Base-by-base conservation (phyloP, 2,329 filamentous ascomycete genomes). In the Aspergillus eucalypticola region DNA sequence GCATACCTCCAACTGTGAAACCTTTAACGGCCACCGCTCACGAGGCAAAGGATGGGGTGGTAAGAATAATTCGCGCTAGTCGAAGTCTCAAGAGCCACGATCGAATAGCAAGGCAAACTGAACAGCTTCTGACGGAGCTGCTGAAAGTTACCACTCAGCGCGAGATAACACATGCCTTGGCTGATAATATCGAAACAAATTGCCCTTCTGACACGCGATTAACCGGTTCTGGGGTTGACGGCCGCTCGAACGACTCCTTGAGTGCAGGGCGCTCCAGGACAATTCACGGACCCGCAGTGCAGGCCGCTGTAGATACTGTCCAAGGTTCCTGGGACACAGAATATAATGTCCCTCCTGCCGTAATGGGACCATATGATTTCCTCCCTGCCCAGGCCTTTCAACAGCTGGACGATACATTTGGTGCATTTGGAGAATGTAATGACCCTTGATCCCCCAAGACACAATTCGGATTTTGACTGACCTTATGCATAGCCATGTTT, bases 21-120 rank as follows among this genome's bases (percentile, higher is more conserved):
- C 38, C 52, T 29, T 27, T 54, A 8, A 42, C 52, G 1, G 3
- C 38, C 15, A 17, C 52, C 13, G 35, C 52, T 17, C 38, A 54
- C 5, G 52, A 54, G 35, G 52, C 52, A 10, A 54, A 54, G 19
- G 38, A 54, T 5, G 52, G 52, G 11, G 52, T 54, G 4, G 15
- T 54, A 38, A 25, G 52, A 19, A 54, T 54, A n/a, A 54, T 54
- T 3, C 52, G 35, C n/a, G 52, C 52, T 11, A 54, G 38, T n/a
- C 17, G 38, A 23, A 29, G 35, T 17, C 27, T 54, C 11, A 44
- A 19, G 10, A 23, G 38, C 23, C 23, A 54, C 23, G 35, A 54
- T 35, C 52, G 52, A 25, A 54, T 54, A 6, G 52, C 52, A 19
- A 54, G 25, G 25, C 52, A 54, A 27, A 54, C 35, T 8, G 52